Evolutionary conservation across 306 rosid species (phyloP).

Genomic region (Fragaria ananassa): DNA sequence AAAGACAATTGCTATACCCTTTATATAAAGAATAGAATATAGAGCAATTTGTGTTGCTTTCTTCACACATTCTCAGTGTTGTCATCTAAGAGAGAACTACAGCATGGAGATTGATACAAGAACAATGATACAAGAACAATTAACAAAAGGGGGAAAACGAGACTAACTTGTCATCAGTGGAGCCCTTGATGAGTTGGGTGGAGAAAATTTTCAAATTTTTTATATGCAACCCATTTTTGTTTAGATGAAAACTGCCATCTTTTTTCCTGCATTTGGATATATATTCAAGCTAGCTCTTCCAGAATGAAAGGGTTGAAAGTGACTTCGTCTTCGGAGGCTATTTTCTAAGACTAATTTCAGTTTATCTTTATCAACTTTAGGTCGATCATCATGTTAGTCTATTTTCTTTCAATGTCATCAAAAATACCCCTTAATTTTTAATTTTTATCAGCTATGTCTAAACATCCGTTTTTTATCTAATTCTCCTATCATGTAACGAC

Average conservation of each 20-base stretch:
- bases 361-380: too few relatives aligned
- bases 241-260: background rate
- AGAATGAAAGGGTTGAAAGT: background rate
- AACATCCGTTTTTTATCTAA: too few relatives aligned
- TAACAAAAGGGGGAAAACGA: background rate
- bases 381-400: too few relatives aligned
- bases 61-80: slow-evolving; percentile 9
- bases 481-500: too few relatives aligned
- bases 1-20: background rate
- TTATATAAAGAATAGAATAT: background rate
- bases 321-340: background rate
- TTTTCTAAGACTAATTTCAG: background rate
- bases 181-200: background rate
- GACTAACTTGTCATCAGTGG: slow-evolving; percentile 4
- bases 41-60: background rate
- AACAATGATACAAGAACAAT: slow-evolving; percentile 15
- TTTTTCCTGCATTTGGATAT: slow-evolving; percentile 1
- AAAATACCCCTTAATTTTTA: too few relatives aligned
- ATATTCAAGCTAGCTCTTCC: slow-evolving; percentile 4
- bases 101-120: slow-evolving; percentile 2
- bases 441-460: too few relatives aligned
- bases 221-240: background rate
- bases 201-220: background rate
- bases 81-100: background rate
- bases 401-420: too few relatives aligned